Evolutionary conservation across 2,329 filamentous ascomycete species (phyloP).

Genomic region (Penicillium glabrum): DNA sequence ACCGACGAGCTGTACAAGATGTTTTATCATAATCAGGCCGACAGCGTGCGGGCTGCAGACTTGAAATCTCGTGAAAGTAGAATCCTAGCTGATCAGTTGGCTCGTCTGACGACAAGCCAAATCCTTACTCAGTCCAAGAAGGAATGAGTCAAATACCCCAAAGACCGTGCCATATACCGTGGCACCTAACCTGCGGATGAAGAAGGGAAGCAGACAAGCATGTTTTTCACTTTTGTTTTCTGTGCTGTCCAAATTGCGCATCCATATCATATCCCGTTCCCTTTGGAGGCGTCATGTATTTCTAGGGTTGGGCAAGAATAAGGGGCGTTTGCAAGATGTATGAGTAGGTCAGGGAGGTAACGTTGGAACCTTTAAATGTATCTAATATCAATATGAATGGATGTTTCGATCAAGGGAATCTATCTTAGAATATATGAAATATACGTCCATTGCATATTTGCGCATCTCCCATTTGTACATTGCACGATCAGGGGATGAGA

Average conservation of each 20-base stretch:
- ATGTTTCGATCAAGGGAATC: not conserved
- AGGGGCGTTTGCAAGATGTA: conserved; percentile 1
- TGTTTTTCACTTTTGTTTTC: not conserved
- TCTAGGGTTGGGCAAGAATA: not conserved
- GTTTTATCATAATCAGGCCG: conserved; percentile 29
- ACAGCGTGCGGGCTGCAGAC: conserved; percentile 26
- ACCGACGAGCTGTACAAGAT: conserved; percentile 35
- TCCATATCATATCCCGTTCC: not conserved
- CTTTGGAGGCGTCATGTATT: not conserved
- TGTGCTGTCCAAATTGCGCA: not conserved
- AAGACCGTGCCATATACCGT: conserved; percentile 33
- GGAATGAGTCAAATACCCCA: conserved; percentile 28
- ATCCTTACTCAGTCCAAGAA: conserved; percentile 29
- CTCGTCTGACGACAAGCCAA: conserved; percentile 17
- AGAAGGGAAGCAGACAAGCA: not conserved
- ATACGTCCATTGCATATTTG: conserved; percentile 12
- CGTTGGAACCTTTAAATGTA: not conserved
- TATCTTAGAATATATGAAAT: not conserved
- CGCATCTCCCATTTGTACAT: conserved; percentile 22
- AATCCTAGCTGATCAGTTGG: conserved; percentile 18
- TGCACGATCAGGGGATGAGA: conserved; percentile 2
- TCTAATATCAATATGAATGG: not conserved
- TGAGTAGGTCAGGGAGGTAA: not conserved
- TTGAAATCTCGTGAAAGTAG: conserved; percentile 22
- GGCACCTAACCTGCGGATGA: conserved; percentile 12